These are phyloP conservation scores for Schizothecium vesticola DNA, from an alignment of 495 filamentous ascomycete genomes.

Conservation along the genomic window DNA sequence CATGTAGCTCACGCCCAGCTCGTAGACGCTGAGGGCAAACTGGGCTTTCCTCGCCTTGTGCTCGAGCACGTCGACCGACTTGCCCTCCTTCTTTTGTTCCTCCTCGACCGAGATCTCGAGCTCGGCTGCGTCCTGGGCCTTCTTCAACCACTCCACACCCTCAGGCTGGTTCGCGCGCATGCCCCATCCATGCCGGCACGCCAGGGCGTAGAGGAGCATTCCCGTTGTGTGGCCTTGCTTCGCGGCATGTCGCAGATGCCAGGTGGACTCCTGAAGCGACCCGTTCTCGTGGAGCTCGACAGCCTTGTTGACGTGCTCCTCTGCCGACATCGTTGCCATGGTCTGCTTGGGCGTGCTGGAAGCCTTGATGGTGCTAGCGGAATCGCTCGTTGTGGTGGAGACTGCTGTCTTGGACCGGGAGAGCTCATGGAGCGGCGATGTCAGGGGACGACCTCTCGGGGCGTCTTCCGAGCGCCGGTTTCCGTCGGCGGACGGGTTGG, in stretches of 20 bases:
- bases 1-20: conserved; percentile 93
- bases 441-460: conserved; percentile 34
- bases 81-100: conserved; percentile 56
- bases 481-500: conserved; percentile 43
- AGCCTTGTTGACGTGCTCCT: conserved; percentile 83
- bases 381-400: conserved; percentile 58
- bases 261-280: conserved; percentile 83
- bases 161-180: conserved; percentile 87
- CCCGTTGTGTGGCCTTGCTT: conserved; percentile 78
- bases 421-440: conserved; percentile 34
- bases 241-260: conserved; percentile 88
- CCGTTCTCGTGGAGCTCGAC: conserved; percentile 85
- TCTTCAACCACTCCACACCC: conserved; percentile 81
- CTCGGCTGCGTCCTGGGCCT: conserved; percentile 79
- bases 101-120: conserved; percentile 80
- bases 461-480: conserved; percentile 35
- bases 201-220: conserved; percentile 93
- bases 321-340: conserved; percentile 59
- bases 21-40: conserved; percentile 91
- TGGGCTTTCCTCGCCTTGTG: conserved; percentile 79
- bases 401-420: conserved; percentile 33
- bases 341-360: conserved; percentile 44
- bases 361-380: conserved; percentile 60
- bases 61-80: conserved; percentile 57
- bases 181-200: conserved; percentile 97